These are phyloP conservation scores for Monosporascus ibericus DNA, from an alignment of 2,329 filamentous ascomycete species.

Conservation along the genomic window DNA sequence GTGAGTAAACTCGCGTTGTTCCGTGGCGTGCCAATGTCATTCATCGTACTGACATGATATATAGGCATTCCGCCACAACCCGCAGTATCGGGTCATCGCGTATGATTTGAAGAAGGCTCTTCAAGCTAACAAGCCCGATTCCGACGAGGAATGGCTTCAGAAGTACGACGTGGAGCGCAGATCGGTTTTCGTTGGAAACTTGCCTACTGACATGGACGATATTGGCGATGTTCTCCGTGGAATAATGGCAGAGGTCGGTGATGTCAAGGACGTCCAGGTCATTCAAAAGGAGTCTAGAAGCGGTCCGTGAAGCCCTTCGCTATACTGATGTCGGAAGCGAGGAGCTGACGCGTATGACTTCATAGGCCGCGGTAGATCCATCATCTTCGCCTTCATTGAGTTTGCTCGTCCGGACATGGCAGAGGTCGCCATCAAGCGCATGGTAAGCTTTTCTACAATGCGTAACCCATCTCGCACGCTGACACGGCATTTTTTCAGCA, in stretches of 20 bases:
- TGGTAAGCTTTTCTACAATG: constrained; percentile 27
- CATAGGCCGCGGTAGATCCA: constrained; percentile 14
- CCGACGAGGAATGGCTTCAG: constrained; percentile 24
- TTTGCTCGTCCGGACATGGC: constrained; percentile 31
- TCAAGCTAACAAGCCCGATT: constrained; percentile 14
- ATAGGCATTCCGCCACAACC: constrained; percentile 29
- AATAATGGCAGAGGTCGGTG: constrained; percentile 19
- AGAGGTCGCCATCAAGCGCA: constrained; percentile 27
- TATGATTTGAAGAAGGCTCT: constrained; percentile 26
- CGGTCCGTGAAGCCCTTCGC: constrained; percentile 8
- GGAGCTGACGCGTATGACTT: constrained; percentile 3
- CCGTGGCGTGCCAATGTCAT: neutral
- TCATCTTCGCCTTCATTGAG: constrained; percentile 32
- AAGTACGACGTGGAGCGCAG: constrained; percentile 28
- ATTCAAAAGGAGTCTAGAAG: constrained; percentile 18
- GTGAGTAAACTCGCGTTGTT: constrained; percentile 29
- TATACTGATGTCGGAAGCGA: neutral
- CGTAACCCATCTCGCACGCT: constrained; percentile 1
- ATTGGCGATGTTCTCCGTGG: constrained; percentile 18
- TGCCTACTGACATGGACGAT: constrained; percentile 18
- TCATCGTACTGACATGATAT: constrained; percentile 7
- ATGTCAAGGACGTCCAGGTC: constrained; percentile 22
- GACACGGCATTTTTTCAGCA: constrained; percentile 22
- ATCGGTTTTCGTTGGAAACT: constrained; percentile 28
- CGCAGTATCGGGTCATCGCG: constrained; percentile 22